phyloP scores from a whole-genome alignment of 176 grass and related monocot species.

The Oryza rufipogon region DNA sequence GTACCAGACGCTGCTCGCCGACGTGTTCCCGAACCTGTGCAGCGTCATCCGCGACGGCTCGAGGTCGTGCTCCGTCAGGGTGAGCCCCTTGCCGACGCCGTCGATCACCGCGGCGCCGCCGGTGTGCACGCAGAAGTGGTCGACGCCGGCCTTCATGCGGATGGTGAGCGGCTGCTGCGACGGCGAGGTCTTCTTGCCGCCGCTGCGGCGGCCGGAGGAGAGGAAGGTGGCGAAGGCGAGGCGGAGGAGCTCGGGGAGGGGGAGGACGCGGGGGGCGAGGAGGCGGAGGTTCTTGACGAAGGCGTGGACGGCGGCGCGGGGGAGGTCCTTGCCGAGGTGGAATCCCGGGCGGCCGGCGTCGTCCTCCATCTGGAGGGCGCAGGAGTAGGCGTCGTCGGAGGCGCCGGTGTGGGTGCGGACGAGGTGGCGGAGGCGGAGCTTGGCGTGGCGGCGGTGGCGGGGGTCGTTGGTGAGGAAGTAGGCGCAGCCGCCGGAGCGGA shows the following conservation, averaged over 20 bases:
- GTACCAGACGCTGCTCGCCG: slow-evolving; percentile 94
- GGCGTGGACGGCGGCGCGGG: slow-evolving; percentile 66
- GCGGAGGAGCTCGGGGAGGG: slow-evolving; percentile 61
- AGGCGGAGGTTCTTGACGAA: slow-evolving; percentile 81
- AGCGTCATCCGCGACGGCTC: slow-evolving; percentile 90
- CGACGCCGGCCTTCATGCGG: slow-evolving; percentile 63
- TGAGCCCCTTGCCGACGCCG: slow-evolving; percentile 68
- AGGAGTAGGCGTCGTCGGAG: slow-evolving; percentile 76
- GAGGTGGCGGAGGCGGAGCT: slow-evolving; percentile 65
- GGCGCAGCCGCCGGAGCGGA: slow-evolving; percentile 93
- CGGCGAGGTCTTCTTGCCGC: neutral
- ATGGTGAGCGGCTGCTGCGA: slow-evolving; percentile 28
- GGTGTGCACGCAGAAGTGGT: slow-evolving; percentile 92
- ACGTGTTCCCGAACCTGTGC: slow-evolving; percentile 94
- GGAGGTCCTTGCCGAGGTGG: slow-evolving; percentile 84
- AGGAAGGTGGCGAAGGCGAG: slow-evolving; percentile 38
- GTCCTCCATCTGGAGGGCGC: slow-evolving; percentile 88
- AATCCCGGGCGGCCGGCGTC: slow-evolving; percentile 66
- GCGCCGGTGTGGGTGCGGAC: slow-evolving; percentile 85
- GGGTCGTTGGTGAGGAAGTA: slow-evolving; percentile 84
- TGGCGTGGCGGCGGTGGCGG: slow-evolving; percentile 29
- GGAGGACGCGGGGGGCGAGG: slow-evolving; percentile 66
- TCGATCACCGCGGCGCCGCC: slow-evolving; percentile 85
- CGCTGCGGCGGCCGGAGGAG: neutral
- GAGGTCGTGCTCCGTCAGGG: slow-evolving; percentile 64